Evolutionary conservation across 2,329 filamentous ascomycete species (phyloP).

Genomic region (Alternaria postmessia): DNA sequence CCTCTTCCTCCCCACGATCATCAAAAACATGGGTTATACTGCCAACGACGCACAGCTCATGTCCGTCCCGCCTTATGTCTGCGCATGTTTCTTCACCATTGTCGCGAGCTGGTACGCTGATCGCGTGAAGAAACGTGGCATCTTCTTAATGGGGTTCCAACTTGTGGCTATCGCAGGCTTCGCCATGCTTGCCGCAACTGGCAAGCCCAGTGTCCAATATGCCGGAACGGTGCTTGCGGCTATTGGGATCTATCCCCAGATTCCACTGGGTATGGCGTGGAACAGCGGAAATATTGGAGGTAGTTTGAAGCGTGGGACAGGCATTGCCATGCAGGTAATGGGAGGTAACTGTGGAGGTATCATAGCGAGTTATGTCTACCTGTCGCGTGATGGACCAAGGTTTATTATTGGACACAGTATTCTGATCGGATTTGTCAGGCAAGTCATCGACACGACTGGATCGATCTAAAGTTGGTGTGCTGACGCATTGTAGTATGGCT

Average conservation of each 20-base stretch:
- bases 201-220: conserved; percentile 41
- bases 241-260: conserved; percentile 62
- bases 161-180: conserved; percentile 64
- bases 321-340: conserved; percentile 65
- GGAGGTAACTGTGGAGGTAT: conserved; percentile 76
- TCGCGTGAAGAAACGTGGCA: conserved; percentile 35
- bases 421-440: conserved; percentile 56
- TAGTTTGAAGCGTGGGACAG: conserved; percentile 63
- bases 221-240: conserved; percentile 46
- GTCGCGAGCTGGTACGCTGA: conserved; percentile 42
- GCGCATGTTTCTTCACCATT: conserved; percentile 48
- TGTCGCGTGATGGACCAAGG: conserved; percentile 52
- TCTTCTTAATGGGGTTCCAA: conserved; percentile 45
- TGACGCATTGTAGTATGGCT: conserved; percentile 52
- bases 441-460: conserved; percentile 10
- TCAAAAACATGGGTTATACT: conserved; percentile 69
- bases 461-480: background rate
- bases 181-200: conserved; percentile 40
- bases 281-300: conserved; percentile 67
- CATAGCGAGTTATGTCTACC: conserved; percentile 62
- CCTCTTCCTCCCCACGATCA: conserved; percentile 64
- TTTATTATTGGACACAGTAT: conserved; percentile 58
- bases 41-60: conserved; percentile 50
- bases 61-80: conserved; percentile 68
- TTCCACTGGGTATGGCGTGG: conserved; percentile 66